Conservation (phyloP, 2,329 filamentous ascomycete species). For the Xenoacremonium recifei region DNA sequence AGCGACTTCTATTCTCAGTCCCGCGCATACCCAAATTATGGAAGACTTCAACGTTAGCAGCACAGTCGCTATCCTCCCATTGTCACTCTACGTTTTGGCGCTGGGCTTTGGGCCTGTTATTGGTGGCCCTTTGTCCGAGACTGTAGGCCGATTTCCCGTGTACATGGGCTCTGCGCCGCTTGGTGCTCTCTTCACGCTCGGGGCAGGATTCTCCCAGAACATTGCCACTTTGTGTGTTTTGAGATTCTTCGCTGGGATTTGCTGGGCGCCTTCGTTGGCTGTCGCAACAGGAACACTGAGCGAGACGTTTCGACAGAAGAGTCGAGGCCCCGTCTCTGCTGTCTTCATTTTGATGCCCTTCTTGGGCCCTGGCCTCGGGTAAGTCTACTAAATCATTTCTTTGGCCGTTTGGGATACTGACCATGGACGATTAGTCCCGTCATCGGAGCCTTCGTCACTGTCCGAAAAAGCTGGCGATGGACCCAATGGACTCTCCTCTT, state of each 20-base stretch:
- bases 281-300: slow-evolving; percentile 49
- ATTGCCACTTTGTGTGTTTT: slow-evolving; percentile 52
- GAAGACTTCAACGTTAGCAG: slow-evolving; percentile 51
- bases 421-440: slow-evolving; percentile 39
- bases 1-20: slow-evolving; percentile 53
- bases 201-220: slow-evolving; percentile 48
- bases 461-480: slow-evolving; percentile 51
- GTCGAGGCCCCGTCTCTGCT: slow-evolving; percentile 41
- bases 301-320: slow-evolving; percentile 45
- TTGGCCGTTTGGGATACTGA: background rate
- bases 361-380: slow-evolving; percentile 52
- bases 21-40: slow-evolving; percentile 41
- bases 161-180: slow-evolving; percentile 47
- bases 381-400: slow-evolving; percentile 13
- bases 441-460: slow-evolving; percentile 47
- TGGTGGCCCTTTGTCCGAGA: slow-evolving; percentile 59
- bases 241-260: slow-evolving; percentile 57
- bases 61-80: slow-evolving; percentile 56
- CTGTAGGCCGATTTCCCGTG: slow-evolving; percentile 51
- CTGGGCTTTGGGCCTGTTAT: slow-evolving; percentile 59
- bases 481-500: slow-evolving; percentile 51
- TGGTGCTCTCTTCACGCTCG: slow-evolving; percentile 55
- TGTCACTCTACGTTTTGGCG: slow-evolving; percentile 60
- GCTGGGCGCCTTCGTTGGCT: slow-evolving; percentile 46
- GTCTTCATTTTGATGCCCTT: slow-evolving; percentile 52